Evolutionary conservation across 495 filamentous ascomycete species (phyloP).

Genomic region (Xylaria castorea): DNA sequence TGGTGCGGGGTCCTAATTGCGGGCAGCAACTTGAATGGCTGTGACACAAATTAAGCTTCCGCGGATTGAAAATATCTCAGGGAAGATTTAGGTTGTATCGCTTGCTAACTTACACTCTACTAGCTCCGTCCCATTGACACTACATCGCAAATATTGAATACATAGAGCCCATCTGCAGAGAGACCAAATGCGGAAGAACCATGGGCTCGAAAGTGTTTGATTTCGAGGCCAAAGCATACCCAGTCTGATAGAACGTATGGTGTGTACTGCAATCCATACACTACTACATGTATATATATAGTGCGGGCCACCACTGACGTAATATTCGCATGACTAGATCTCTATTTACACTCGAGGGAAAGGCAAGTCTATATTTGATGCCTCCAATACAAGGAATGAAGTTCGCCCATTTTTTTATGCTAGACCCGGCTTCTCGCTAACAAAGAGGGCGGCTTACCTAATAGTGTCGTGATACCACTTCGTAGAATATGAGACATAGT

Average conservation of each 20-base stretch:
- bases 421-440: not conserved
- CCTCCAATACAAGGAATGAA: not conserved
- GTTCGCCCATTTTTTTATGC: not conserved
- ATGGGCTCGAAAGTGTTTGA: not conserved
- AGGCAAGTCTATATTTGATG: not conserved
- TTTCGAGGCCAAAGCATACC: too few species aligned
- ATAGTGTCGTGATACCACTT: not conserved
- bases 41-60: not conserved
- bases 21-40: constrained; percentile 11
- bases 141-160: not conserved
- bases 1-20: not conserved
- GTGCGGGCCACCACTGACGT: not conserved
- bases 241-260: not conserved
- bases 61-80: not conserved
- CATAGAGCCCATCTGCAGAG: not conserved
- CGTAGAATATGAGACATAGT: not conserved
- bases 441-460: not conserved
- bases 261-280: not conserved
- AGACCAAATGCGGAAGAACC: not conserved
- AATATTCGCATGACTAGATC: not conserved
- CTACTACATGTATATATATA: not conserved
- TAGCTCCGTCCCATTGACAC: not conserved
- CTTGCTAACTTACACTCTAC: not conserved
- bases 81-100: not conserved
- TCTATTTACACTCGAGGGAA: not conserved